These are phyloP conservation scores for Entophlyctis luteolus DNA, from an alignment of 192 early-diverging fungal genomes.

Conservation along the genomic window DNA sequence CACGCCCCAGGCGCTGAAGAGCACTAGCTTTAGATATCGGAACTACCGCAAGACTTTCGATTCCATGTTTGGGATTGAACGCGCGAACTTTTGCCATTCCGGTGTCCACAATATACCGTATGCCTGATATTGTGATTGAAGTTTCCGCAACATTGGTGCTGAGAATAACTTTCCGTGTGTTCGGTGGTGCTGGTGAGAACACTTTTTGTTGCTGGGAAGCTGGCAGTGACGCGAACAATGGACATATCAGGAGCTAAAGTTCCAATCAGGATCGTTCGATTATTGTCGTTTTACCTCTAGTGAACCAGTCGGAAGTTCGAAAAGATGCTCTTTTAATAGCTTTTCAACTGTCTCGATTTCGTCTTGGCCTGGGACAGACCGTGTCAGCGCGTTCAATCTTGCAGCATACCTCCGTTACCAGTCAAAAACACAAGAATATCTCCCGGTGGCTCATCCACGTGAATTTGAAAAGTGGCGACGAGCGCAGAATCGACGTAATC, in stretches of 20 bases:
- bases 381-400: neutral
- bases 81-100: conserved; percentile 89
- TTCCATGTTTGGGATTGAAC: conserved; percentile 78
- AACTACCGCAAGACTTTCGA: conserved; percentile 79
- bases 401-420: conserved; percentile 45
- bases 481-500: conserved; percentile 91
- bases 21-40: conserved; percentile 91
- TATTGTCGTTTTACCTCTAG: conserved; percentile 13
- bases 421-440: conserved; percentile 94
- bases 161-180: conserved; percentile 87
- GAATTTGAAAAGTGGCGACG: conserved; percentile 83
- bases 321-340: conserved; percentile 70
- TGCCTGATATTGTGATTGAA: conserved; percentile 90
- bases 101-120: conserved; percentile 90
- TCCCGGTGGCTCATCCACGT: conserved; percentile 76
- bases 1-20: conserved; percentile 85
- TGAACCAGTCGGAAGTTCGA: conserved; percentile 52
- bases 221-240: conserved; percentile 90
- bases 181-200: conserved; percentile 81
- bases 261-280: conserved; percentile 18
- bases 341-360: conserved; percentile 90
- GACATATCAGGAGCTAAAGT: conserved; percentile 66
- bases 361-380: conserved; percentile 62
- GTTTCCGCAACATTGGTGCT: conserved; percentile 99
- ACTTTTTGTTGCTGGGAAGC: conserved; percentile 82